A percentile compares a stretch with the other conserved stretches of the same genome.
Conservation (phyloP, 1,139 yeast genomes). For the Blastobotrys arbuscula region DNA sequence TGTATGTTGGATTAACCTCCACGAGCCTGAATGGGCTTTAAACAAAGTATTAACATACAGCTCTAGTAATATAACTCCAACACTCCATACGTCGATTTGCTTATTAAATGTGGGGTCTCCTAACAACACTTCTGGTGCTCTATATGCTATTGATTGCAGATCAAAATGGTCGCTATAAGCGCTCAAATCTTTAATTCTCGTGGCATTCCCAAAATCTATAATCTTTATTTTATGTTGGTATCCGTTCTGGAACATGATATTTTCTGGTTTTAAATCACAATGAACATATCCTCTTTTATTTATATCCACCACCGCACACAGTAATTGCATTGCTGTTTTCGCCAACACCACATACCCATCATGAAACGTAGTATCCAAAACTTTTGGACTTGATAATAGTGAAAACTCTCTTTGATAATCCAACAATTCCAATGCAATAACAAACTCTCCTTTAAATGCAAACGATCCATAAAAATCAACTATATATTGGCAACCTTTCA, state of each 20-base stretch:
- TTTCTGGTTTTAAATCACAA: conserved; percentile 83
- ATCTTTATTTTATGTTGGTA: conserved; percentile 20
- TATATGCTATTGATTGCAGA: conserved; percentile 25
- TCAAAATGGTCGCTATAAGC: conserved; percentile 24
- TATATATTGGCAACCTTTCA: conserved; percentile 12
- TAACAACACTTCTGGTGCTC: conserved; percentile 29
- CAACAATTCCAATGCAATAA: conserved; percentile 19
- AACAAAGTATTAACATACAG: conserved; percentile 19
- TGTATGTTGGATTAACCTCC: conserved; percentile 16
- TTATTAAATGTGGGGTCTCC: conserved; percentile 25
- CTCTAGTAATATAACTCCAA: conserved; percentile 26
- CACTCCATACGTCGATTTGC: conserved; percentile 27
- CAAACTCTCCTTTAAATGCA: conserved; percentile 16
- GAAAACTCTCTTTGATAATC: conserved; percentile 18
- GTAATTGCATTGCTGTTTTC: conserved; percentile 23
- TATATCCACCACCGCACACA: conserved; percentile 22
- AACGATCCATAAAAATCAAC: conserved; percentile 18
- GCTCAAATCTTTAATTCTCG: conserved; percentile 15
- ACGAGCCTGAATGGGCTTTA: conserved; percentile 15
- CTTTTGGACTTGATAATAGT: conserved; percentile 4
- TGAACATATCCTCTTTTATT: conserved; percentile 58
- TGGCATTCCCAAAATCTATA: conserved; percentile 27
- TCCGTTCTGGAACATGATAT: conserved; percentile 42
- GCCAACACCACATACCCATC: conserved; percentile 19
- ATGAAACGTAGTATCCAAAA: background rate